Conservation (phyloP, 805 yeast genomes). For the Cyberlindnera mycetangii region DNA sequence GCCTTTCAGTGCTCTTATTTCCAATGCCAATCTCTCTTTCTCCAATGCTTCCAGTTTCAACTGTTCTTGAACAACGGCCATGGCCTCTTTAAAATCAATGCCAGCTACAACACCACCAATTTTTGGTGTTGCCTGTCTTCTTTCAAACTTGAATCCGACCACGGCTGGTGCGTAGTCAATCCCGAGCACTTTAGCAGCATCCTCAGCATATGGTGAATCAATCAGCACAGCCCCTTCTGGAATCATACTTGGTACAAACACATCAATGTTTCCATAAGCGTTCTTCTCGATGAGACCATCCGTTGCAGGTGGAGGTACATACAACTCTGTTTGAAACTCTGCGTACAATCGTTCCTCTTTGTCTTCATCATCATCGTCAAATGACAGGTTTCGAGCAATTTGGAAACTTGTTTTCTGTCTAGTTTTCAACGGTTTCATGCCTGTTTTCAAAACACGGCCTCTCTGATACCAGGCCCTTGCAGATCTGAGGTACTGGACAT, state of each 20-base stretch:
- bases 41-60: constrained; percentile 42
- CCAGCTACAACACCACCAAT: constrained; percentile 78
- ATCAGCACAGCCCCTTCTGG: constrained; percentile 76
- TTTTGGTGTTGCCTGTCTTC: constrained; percentile 53
- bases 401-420: constrained; percentile 31
- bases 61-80: constrained; percentile 46
- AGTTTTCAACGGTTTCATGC: constrained; percentile 60
- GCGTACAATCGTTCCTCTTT: constrained; percentile 69
- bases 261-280: constrained; percentile 79
- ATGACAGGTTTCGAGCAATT: constrained; percentile 16
- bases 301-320: constrained; percentile 52
- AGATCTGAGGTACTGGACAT: constrained; percentile 61
- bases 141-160: constrained; percentile 75
- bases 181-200: constrained; percentile 68
- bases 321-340: constrained; percentile 71
- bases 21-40: constrained; percentile 40
- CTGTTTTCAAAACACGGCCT: constrained; percentile 73
- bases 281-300: constrained; percentile 70
- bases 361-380: constrained; percentile 31
- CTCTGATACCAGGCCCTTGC: constrained; percentile 84
- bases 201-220: constrained; percentile 48
- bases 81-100: constrained; percentile 56
- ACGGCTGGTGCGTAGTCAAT: constrained; percentile 88
- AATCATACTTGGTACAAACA: constrained; percentile 75
- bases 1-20: constrained; percentile 45